Evolutionary conservation across 257 asterid genomes (phyloP), one percentile per base, ranked within the genome.

Genomic region (Eucommia ulmoides): DNA sequence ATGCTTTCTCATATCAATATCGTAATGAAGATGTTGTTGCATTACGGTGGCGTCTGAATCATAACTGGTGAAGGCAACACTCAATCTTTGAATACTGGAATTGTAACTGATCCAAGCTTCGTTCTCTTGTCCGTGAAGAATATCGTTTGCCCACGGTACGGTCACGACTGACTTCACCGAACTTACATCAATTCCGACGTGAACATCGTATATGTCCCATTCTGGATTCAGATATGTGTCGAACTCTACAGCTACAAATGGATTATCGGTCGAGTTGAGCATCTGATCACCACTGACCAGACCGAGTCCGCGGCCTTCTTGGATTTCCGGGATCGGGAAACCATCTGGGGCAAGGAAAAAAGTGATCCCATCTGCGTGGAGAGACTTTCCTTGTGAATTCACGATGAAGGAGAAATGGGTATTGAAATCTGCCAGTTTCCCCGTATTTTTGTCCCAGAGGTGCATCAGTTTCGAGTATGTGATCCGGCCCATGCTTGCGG

Each of bases 191-290:
- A 71, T 71, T 2, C 78, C 80, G 1, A 73, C 70, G 49, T 73
- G 80, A 48, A 50, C 58, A 9, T 52, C 50, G 0, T 54, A 48
- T 0, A 77, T 74, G 61, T 74, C 81, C 74, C 81, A 70, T 12
- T 14, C n/a, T 26, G 8, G 38, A 17, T 45, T 49, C 8, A 25
- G 0, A 8, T 19, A 38, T 1, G 63, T 42, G 42, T 66, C 74
- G 20, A 71, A 71, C 17, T 71, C 73, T 0, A 70, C 58, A 0
- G 66, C 41, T 19, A 71, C 64, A 1, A 65, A 47, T 24, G 33
- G 66, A 9, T 8, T 25, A 8, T 14, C 26, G 12, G 51, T 3
- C 1, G 55, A 23, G 20, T 19, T 35, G 22, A n/a, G 24, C 7
- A 19, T n/a, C 3, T 44, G 22, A 21, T 10, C 25, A 12, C 45